Conservation (phyloP, 345 rosid species). For the Hibiscus tridactylites region DNA sequence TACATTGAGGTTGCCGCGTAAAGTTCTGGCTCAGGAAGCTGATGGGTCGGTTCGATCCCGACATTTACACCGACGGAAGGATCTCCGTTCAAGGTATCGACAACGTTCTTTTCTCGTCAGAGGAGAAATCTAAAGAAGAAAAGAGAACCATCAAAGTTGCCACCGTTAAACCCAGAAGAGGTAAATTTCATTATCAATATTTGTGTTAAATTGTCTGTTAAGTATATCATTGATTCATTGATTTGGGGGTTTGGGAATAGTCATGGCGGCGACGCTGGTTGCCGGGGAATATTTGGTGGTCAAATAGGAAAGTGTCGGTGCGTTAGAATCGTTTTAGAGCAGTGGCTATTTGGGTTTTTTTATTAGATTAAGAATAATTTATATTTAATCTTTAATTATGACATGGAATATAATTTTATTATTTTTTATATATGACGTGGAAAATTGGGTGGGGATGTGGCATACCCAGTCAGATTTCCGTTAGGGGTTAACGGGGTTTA, state of each 20-base stretch:
- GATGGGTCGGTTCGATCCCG: slow-evolving; percentile 60
- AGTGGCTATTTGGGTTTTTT: no score
- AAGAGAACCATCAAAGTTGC: slow-evolving; percentile 28
- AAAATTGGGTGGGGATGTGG: no score
- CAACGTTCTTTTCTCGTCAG: slow-evolving; percentile 53
- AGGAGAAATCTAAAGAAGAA: slow-evolving; percentile 24
- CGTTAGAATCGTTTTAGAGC: slow-evolving; percentile 11
- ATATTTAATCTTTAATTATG: no score
- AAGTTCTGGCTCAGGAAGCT: slow-evolving; percentile 48
- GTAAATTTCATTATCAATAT: slow-evolving; percentile 21
- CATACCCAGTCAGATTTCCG: no score
- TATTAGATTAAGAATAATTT: no score
- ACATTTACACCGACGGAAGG: slow-evolving; percentile 69
- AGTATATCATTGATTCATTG: neutral
- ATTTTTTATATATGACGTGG: no score
- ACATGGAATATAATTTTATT: no score
- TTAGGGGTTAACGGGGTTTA: no score
- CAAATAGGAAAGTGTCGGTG: slow-evolving; percentile 18
- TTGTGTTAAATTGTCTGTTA: neutral
- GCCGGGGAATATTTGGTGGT: neutral
- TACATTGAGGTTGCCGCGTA: slow-evolving; percentile 60
- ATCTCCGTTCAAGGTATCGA: slow-evolving; percentile 77
- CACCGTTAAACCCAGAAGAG: slow-evolving; percentile 50
- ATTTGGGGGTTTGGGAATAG: neutral
- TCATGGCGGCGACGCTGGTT: neutral